phyloP scores from a whole-genome alignment of 176 grass and related monocot genomes.

The Avena sativa region DNA sequence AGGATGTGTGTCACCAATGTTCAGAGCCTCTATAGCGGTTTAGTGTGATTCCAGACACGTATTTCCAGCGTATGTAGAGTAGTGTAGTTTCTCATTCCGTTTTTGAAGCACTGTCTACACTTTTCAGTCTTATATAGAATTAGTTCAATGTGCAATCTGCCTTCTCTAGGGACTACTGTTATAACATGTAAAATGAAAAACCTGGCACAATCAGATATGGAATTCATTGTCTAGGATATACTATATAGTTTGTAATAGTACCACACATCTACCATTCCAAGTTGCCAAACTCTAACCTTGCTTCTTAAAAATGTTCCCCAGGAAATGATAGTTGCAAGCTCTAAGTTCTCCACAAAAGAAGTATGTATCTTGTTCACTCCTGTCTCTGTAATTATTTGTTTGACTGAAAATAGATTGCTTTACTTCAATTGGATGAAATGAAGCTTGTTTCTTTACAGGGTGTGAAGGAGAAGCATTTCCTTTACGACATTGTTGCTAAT shows the following conservation, averaged over 20 bases:
- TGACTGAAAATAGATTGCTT: neutral
- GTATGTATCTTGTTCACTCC: constrained; percentile 54
- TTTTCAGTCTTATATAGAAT: neutral
- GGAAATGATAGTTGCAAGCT: constrained; percentile 94
- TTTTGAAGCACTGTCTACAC: constrained; percentile 4
- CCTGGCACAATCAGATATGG: neutral
- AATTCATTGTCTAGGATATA: constrained; percentile 2
- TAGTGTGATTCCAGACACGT: too few species aligned
- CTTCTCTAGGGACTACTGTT: neutral
- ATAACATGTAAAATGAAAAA: neutral
- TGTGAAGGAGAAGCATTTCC: constrained; percentile 81
- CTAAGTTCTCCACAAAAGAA: constrained; percentile 50
- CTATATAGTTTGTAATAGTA: neutral
- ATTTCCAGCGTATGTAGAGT: too few species aligned
- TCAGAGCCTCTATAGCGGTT: too few species aligned
- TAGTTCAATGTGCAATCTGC: constrained; percentile 1
- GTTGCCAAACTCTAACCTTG: neutral
- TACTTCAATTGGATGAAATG: constrained; percentile 37
- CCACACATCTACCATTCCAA: neutral
- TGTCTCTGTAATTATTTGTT: neutral
- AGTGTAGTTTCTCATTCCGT: neutral
- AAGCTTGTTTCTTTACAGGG: constrained; percentile 53
- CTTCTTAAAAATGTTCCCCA: constrained; percentile 42
- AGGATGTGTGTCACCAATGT: too few species aligned
- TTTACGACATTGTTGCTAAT: constrained; percentile 99